Conservation (phyloP, 768 basidiomycete genomes). For the Lyophyllum shimeji region DNA sequence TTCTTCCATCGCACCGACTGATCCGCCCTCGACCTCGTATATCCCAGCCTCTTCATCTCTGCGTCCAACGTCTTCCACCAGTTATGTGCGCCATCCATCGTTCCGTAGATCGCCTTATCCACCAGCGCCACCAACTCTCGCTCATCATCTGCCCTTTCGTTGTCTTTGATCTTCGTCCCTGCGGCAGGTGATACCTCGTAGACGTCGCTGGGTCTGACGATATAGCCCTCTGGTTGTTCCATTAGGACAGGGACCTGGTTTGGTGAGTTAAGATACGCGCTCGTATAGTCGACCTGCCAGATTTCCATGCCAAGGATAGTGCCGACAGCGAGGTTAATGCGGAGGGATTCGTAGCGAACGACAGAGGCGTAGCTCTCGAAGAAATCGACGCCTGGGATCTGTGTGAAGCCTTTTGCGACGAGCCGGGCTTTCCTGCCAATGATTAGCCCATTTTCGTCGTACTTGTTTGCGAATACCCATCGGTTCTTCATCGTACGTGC, state of each 20-base stretch:
- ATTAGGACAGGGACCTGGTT: not conserved
- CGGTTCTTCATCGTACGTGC: not conserved
- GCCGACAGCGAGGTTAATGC: not conserved
- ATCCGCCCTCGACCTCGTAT: conserved; percentile 18
- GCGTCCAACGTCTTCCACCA: not conserved
- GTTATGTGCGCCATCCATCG: conserved; percentile 4
- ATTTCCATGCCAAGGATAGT: conserved; percentile 20
- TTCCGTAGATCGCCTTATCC: not conserved
- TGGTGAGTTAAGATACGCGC: conserved; percentile 12
- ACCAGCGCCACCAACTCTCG: conserved; percentile 3
- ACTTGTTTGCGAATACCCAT: not conserved
- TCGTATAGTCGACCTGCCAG: conserved; percentile 24
- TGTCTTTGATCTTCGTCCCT: not conserved
- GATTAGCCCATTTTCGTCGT: not conserved
- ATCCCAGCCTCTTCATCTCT: conserved; percentile 2
- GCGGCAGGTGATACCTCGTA: not conserved
- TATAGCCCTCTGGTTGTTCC: too few relatives aligned
- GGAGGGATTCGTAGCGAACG: conserved; percentile 9
- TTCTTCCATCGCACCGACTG: conserved; percentile 12
- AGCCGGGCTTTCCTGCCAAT: not conserved
- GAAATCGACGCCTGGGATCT: conserved; percentile 28
- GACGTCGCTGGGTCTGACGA: conserved; percentile 1
- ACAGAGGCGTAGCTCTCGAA: conserved; percentile 10
- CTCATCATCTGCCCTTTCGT: not conserved
- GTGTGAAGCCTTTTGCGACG: not conserved